A percentile compares a stretch with the other conserved stretches of the same genome.
phyloP scores from a whole-genome alignment of 2,329 filamentous ascomycete species.

The Lasiodiplodia citricola region DNA sequence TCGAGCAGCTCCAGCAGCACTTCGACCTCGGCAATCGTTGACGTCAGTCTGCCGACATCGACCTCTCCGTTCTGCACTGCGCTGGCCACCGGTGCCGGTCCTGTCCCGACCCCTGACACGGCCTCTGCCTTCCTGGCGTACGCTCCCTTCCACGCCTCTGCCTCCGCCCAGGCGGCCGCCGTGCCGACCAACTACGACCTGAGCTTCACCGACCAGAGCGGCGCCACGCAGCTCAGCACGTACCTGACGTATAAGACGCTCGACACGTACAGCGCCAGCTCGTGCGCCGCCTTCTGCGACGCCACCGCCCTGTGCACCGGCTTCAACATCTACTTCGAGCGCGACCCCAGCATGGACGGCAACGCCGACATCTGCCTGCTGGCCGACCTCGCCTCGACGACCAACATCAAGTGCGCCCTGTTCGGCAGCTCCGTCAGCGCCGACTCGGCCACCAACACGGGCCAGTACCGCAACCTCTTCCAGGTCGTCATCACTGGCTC shows the following conservation, averaged over 20 bases:
- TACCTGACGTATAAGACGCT: constrained; percentile 30
- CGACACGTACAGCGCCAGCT: constrained; percentile 26
- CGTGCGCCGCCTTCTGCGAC: constrained; percentile 29
- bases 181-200: constrained; percentile 18
- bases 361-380: constrained; percentile 28
- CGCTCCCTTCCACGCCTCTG: background rate
- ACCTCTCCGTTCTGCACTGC: constrained; percentile 1
- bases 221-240: constrained; percentile 27
- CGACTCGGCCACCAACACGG: constrained; percentile 34
- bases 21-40: background rate
- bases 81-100: constrained; percentile 5
- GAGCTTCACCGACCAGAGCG: constrained; percentile 27
- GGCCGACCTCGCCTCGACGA: constrained; percentile 28
- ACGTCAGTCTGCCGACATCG: background rate
- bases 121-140: constrained; percentile 1
- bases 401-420: constrained; percentile 39
- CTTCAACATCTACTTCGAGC: constrained; percentile 35
- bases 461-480: constrained; percentile 34
- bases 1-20: constrained; percentile 3
- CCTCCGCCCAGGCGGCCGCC: background rate
- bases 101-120: constrained; percentile 10
- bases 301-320: constrained; percentile 29
- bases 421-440: constrained; percentile 35
- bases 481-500: constrained; percentile 30
- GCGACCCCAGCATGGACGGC: constrained; percentile 29